Evolutionary conservation across 2,329 filamentous ascomycete species (phyloP), one percentile per base, ranked within the genome.

Genomic region (Leptoxyphium fumago): DNA sequence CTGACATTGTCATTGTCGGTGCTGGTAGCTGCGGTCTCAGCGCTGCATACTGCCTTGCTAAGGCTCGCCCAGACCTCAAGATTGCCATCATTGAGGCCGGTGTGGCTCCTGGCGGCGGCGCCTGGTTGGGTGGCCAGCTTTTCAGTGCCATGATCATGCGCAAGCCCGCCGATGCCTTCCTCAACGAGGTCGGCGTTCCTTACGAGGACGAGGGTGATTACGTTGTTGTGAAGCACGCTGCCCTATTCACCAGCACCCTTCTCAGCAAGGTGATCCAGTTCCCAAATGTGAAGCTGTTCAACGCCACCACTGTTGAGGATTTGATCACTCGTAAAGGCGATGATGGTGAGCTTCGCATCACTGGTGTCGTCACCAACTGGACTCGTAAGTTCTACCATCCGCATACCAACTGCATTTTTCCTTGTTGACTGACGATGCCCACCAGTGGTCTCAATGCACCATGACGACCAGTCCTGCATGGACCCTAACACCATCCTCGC

Each of bases 401-500:
- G 9, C 32, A 3, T 36, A 5, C 15, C 32, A 36, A 13, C 32
- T 36, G 3, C 11, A 36, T 3, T 15, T 26, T 26, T 26, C 21
- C 21, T 26, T 26, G 21, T 26, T 7, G 7, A 36, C 32, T 36
- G 32, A 36, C 32, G 9, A 13, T 9, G 13, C 15, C 32, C 5
- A 40, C 32, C 5, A 40, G 14, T 40, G 14, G 38, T 40, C 38
- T 40, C 38, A 5, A 40, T 40, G 38, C 38, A 40, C 38, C 38
- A 40, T 11, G 38, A 50, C 42, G 47, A 49, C 45, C 86, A 94
- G 69, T 84, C 78, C 48, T 94, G 87, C 80, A 94, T 94, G 87
- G 88, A 94, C 64, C 87, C 87, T 53, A 94, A 91, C 76, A 94
- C 87, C 57, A 94, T 94, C 75, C 94, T 94, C 61, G 85, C 86